Base-by-base conservation (phyloP, 331 rosid genomes). In the Prunus yedoensis region DNA sequence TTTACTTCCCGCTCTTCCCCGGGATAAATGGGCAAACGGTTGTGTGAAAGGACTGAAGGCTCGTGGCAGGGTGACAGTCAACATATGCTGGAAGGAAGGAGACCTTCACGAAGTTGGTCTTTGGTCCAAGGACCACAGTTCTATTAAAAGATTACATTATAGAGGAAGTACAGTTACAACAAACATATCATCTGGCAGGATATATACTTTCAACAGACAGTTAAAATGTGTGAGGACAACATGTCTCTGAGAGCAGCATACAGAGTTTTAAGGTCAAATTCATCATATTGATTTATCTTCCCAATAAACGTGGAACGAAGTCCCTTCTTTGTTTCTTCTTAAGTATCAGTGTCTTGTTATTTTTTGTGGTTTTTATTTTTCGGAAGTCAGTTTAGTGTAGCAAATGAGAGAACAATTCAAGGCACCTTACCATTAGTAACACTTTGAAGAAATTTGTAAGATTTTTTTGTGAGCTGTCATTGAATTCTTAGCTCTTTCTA, bases 41-140 rank as follows among this genome's bases (percentile, higher is more conserved):
- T 92, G 93, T 20, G 88, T 92, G 63, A 89, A 90, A 79, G 97
- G 96, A 79, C 83, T 92, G 75, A 92, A 85, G 83, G 93, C 92
- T 1, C 97, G 96, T 0, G 96, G 96, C 0, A 90, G 90, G 50
- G 84, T 88, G 74, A 92, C 96, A 0, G 89, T 92, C 17, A 89
- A 85, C 86, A 87, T 92, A 32, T 90, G 96, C 77, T 90, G 96
- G 97, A 85, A 81, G 71, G 96, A 87, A 83, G 96, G 96, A 77
- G 84, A 88, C 54, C 81, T 92, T 79, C 79, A 72, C 41, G 97
- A 92, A 81, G 84, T 85, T 70, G 97, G 96, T 5, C 87, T 91
- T 72, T 91, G 92, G 94, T 85, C 87, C 28, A 80, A 82, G 83
- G 75, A 78, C 70, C 87, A 80, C 60, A 85, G 80, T 62, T 71